These are phyloP conservation scores for Calocybe cyanea DNA, from an alignment of 768 basidiomycete species.

Conservation along the genomic window DNA sequence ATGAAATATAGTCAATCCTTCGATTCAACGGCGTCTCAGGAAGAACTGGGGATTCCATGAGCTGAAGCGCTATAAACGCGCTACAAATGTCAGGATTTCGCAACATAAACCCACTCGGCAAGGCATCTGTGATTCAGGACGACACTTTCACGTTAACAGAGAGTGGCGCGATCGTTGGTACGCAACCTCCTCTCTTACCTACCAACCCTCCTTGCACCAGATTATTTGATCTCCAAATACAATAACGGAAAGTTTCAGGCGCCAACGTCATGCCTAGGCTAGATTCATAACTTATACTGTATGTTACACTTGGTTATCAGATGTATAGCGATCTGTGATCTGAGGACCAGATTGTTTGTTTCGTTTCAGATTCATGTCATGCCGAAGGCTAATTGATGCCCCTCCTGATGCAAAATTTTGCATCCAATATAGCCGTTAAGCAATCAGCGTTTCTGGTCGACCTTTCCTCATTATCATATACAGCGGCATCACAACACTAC, in stretches of 20 bases:
- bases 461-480: slow-evolving; percentile 28
- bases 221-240: slow-evolving; percentile 20
- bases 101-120: slow-evolving; percentile 34
- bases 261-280: slow-evolving; percentile 11
- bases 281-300: slow-evolving; percentile 19
- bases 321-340: not conserved
- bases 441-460: slow-evolving; percentile 33
- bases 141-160: slow-evolving; percentile 32
- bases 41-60: slow-evolving; percentile 42
- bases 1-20: too few relatives aligned
- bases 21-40: slow-evolving; percentile 13
- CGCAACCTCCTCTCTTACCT: not conserved
- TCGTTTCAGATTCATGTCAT: slow-evolving; percentile 16
- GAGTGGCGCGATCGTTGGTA: slow-evolving; percentile 24
- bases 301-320: not conserved
- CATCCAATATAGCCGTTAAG: slow-evolving; percentile 27
- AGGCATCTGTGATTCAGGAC: slow-evolving; percentile 39
- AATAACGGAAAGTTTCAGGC: slow-evolving; percentile 14
- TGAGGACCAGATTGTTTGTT: not conserved
- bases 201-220: not conserved
- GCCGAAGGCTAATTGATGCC: slow-evolving; percentile 31
- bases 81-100: slow-evolving; percentile 25
- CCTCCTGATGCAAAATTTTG: slow-evolving; percentile 29
- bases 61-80: slow-evolving; percentile 31
- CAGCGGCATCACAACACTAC: too few relatives aligned